These are phyloP conservation scores for Paramyrothecium sp. DNA, from an alignment of 2,329 filamentous ascomycete genomes.

Conservation along the genomic window DNA sequence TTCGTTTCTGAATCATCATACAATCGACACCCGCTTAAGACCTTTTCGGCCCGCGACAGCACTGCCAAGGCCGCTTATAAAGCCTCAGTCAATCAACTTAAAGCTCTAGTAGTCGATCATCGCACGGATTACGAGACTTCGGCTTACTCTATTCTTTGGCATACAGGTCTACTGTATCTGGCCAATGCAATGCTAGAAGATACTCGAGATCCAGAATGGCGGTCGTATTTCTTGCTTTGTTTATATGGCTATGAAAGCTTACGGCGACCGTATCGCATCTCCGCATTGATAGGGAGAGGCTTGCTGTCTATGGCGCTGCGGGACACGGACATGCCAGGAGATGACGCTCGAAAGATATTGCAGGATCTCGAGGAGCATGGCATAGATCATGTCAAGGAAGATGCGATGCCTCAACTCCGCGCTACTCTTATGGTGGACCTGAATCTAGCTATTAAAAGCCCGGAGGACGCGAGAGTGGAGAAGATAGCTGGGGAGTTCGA, in stretches of 20 bases:
- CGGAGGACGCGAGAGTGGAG: slow-evolving; percentile 26
- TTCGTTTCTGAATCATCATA: slow-evolving; percentile 11
- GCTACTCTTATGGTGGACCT: slow-evolving; percentile 33
- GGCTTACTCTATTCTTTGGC: slow-evolving; percentile 32
- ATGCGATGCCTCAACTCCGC: slow-evolving; percentile 18
- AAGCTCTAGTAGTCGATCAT: slow-evolving; percentile 29
- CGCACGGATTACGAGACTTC: slow-evolving; percentile 25
- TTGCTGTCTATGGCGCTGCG: slow-evolving; percentile 34
- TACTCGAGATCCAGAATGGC: slow-evolving; percentile 25
- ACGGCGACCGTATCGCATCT: slow-evolving; percentile 31
- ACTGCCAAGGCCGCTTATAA: slow-evolving; percentile 21
- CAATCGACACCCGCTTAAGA: slow-evolving; percentile 12
- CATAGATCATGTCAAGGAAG: too few relatives aligned
- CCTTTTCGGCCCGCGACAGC: slow-evolving; percentile 19
- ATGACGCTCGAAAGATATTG: slow-evolving; percentile 24
- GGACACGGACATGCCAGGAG: slow-evolving; percentile 25
- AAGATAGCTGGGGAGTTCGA: slow-evolving; percentile 3
- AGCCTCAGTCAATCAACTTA: slow-evolving; percentile 31
- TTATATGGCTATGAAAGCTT: slow-evolving; percentile 36
- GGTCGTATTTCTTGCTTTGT: slow-evolving; percentile 34
- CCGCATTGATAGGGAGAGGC: slow-evolving; percentile 28
- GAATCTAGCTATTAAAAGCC: slow-evolving; percentile 25
- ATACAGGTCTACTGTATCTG: slow-evolving; percentile 33
- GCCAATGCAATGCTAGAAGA: slow-evolving; percentile 28
- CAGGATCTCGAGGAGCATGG: slow-evolving; percentile 20